Base-by-base conservation (phyloP, 306 rosid species). In the Arachis stenosperma region DNA sequence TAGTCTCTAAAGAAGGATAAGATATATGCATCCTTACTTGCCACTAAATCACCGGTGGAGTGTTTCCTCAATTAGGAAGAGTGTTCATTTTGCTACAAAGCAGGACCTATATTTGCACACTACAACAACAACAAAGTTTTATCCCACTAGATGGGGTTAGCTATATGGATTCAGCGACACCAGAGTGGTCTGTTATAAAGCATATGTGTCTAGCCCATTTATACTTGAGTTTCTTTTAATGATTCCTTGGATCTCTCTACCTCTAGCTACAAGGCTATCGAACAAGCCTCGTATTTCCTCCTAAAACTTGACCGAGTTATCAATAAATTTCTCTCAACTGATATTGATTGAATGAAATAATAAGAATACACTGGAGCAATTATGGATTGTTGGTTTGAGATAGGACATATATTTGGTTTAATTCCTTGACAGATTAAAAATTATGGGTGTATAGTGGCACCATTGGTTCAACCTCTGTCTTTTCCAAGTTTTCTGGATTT, bases 401-500 rank as follows among this genome's bases (percentile, higher is more conserved):
- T 79, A 15, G 56, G 39, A 13, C 61, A 57, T 65, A 76, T 41
- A 52, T 53, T 61, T 76, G 46, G 59, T 50, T 60, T 29, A 30
- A 59, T 79, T 9, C 61, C 50, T 30, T 13, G 33, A 63, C 7
- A 5, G 1, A 2, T 33, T 42, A 55, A 46, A 52, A 41, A 44
- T 43, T 65, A 65, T 60, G 78, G 55, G 58, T 17, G 47, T 56
- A 37, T 58, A 37, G 56, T 27, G 11, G 43, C 64, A 43, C 47
- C 81, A 5, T 70, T 14, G 29, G 60, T 53, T 69, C 67, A 67
- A 30, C 50, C 17, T 78, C 78, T 71, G 29, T 54, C 22, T 50
- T 54, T 17, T 6, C 37, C 29, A 67, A 46, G 30, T 68, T 61
- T 58, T 8, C 46, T 7, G 66, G 22, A 42, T 46, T 48, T 7